Evolutionary conservation across 257 asterid species (phyloP), one percentile per base, ranked within the genome.

Genomic region (Plantago ovata): DNA sequence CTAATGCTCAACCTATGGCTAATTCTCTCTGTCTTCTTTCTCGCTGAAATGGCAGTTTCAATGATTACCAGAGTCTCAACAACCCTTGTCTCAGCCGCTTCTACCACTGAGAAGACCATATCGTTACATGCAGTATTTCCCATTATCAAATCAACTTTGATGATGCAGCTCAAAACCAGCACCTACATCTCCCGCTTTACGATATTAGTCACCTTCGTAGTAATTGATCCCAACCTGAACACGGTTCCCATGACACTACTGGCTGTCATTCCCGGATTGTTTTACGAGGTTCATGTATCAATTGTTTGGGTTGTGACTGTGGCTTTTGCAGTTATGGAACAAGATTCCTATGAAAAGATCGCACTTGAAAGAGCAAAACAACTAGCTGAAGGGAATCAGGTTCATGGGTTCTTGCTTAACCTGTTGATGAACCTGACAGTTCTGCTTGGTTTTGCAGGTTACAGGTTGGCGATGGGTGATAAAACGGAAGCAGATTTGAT

Each of bases 301-400:
- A 53, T 59, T 0, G 16, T 38, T 13, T 69, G 72, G 73, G 13
- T 15, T 5, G 15, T 75, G 58, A 69, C 72, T 13, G 16, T 71
- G 9, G 72, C 74, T 0, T 61, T 66, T 33, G 69, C 84, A 9
- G 67, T 61, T 18, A 9, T 69, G 1, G 81, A 72, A 54, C 72
- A 75, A 61, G 42, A 57, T 24, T 63, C 50, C 46, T 69, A 43
- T 32, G 81, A 78, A 20, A 24, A 41, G 38, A 63, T 45, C 47
- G 77, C 84, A 13, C 15, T 75, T 4, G 79, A 78, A 40, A 79
- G 53, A 69, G 81, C 79, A 6, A 52, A 69, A 14, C 22, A 56
- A 33, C 44, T 75, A 6, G 51, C 69, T 8, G 10, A 56, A 63
- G 80, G 73, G 46, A 49, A 64, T 44, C 60, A 50, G 51, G 23